phyloP scores from a whole-genome alignment of 139 green algal species.

The Coelastrella sp. region DNA sequence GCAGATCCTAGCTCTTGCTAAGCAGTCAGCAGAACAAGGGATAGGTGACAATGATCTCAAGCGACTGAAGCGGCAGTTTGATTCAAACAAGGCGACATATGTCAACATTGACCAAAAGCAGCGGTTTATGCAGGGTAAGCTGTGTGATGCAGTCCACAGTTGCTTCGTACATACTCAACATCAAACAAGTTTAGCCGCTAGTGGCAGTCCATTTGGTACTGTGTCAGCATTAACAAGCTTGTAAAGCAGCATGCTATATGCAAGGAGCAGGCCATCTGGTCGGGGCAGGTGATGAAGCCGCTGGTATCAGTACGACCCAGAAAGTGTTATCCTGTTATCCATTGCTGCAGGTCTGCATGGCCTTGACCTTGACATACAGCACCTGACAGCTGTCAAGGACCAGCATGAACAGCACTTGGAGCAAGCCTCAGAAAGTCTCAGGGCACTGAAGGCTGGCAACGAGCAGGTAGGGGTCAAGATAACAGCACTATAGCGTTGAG shows the following conservation, averaged over 20 bases:
- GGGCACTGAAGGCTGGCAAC: slow-evolving; percentile 33
- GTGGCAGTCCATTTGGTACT: too few species aligned
- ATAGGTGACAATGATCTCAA: slow-evolving; percentile 51
- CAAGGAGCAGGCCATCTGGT: too few species aligned
- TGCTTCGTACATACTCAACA: too few species aligned
- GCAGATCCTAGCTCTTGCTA: slow-evolving; percentile 18
- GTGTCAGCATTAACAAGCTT: too few species aligned
- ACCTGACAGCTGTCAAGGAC: slow-evolving; percentile 20
- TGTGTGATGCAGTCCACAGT: too few species aligned
- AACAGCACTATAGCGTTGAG: too few species aligned
- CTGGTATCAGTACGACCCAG: too few species aligned
- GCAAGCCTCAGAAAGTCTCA: slow-evolving; percentile 15
- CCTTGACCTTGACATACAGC: slow-evolving; percentile 11
- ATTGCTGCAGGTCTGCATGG: slow-evolving; percentile 30
- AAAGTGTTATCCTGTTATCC: too few species aligned
- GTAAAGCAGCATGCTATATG: too few species aligned
- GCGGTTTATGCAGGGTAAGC: slow-evolving; percentile 48
- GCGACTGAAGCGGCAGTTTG: slow-evolving; percentile 44
- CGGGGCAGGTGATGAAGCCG: too few species aligned
- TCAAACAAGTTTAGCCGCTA: too few species aligned
- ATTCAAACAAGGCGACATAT: slow-evolving; percentile 43
- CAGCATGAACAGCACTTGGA: slow-evolving; percentile 37
- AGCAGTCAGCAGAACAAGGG: slow-evolving; percentile 32
- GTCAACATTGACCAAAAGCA: slow-evolving; percentile 51
- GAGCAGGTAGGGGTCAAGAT: slow-evolving; percentile 37